A percentile compares a stretch with the other conserved stretches of the same genome.
These are phyloP conservation scores for Podaxis pistillaris DNA, from an alignment of 768 basidiomycete species.

Conservation along the genomic window DNA sequence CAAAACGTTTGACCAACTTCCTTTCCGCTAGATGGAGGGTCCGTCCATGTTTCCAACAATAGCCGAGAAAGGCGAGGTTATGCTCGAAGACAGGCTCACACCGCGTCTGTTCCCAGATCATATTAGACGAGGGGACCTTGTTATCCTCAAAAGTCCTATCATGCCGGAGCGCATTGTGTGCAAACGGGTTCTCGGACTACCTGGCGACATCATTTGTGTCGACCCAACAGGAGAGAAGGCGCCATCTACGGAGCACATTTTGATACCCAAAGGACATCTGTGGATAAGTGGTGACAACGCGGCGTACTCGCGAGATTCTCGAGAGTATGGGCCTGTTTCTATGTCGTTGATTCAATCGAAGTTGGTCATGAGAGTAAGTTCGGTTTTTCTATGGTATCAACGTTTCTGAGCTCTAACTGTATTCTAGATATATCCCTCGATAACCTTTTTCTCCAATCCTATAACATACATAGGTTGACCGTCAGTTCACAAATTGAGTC, in stretches of 20 bases:
- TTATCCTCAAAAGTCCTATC: constrained; percentile 70
- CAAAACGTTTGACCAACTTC: not conserved
- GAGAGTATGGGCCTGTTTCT: constrained; percentile 91
- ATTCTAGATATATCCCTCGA: constrained; percentile 45
- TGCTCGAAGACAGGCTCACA: constrained; percentile 62
- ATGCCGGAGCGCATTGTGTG: constrained; percentile 69
- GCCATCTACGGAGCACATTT: constrained; percentile 68
- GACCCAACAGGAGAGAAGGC: constrained; percentile 75
- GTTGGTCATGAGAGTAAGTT: constrained; percentile 60
- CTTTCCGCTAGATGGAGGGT: constrained; percentile 52
- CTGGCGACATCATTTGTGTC: constrained; percentile 86
- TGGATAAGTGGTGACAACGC: constrained; percentile 94
- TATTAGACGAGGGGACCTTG: constrained; percentile 72
- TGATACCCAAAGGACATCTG: constrained; percentile 81
- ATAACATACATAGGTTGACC: constrained; percentile 37
- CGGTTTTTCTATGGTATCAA: not conserved
- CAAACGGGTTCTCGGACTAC: constrained; percentile 87
- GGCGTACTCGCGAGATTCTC: constrained; percentile 79
- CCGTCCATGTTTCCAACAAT: constrained; percentile 85
- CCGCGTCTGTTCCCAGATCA: constrained; percentile 46
- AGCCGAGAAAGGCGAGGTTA: constrained; percentile 53
- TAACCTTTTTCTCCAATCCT: constrained; percentile 42
- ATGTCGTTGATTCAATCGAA: constrained; percentile 72
- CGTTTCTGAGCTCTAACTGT: not conserved
- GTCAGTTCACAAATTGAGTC: not conserved